Percentiles rank a stretch among this genome's conserved stretches.
Conservation (phyloP, 2,329 filamentous ascomycete species). For the Paraphaeosphaeria sporulosa region DNA sequence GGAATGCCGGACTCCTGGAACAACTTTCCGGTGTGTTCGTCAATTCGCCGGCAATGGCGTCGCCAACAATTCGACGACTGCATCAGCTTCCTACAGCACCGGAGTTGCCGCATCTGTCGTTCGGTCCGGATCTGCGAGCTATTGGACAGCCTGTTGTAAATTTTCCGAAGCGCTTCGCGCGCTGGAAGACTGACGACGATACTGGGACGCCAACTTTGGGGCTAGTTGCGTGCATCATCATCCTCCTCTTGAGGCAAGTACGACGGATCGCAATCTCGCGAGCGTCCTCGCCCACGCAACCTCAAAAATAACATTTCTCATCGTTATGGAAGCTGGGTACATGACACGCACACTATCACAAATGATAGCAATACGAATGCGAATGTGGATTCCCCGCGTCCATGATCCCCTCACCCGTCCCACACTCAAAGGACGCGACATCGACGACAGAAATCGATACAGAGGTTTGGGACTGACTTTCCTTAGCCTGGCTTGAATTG, state of each 20-base stretch:
- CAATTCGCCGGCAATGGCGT: constrained; percentile 1
- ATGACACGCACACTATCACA: constrained; percentile 11
- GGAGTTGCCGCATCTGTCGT: not conserved
- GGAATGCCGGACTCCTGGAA: not conserved
- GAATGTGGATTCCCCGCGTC: constrained; percentile 13
- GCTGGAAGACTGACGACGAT: constrained; percentile 19
- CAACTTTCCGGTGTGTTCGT: not conserved
- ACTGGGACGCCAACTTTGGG: constrained; percentile 1
- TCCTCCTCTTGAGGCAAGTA: constrained; percentile 9
- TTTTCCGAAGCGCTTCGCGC: constrained; percentile 28
- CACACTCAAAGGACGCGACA: constrained; percentile 28
- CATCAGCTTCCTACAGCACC: constrained; percentile 3
- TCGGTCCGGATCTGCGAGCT: constrained; percentile 16
- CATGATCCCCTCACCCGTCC: constrained; percentile 27
- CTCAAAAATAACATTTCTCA: not conserved
- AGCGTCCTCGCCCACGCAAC: constrained; percentile 7
- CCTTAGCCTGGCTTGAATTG: not conserved
- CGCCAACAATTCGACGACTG: not conserved
- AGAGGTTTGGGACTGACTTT: not conserved
- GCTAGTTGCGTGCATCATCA: constrained; percentile 12
- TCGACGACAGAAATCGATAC: constrained; percentile 22
- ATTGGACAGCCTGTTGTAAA: constrained; percentile 14
- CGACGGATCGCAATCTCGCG: constrained; percentile 15
- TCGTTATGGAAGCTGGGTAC: not conserved
- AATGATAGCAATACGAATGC: not conserved